Evolutionary conservation across 768 basidiomycete species (phyloP), one percentile per base, ranked within the genome.

Genomic region (Lactifluus hygrophoroides): DNA sequence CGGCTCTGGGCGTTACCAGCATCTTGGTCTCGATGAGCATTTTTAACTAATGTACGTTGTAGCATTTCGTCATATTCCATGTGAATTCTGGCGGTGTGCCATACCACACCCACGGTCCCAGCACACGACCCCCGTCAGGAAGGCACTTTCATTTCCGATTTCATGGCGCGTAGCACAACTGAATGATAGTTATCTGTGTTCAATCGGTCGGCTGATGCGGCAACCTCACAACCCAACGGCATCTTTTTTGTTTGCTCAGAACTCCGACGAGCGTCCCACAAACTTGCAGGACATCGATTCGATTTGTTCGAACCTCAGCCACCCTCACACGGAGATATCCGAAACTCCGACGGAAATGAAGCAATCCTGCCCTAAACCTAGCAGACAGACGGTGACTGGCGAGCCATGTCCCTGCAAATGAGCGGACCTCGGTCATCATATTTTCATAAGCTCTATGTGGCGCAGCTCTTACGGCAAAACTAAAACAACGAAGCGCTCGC

Each of bases 1-100:
- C 67, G 71, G 60, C 69, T 75, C 45, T 63, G 73, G 42, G 69
- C 69, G 10, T 73, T 19, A 10, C 5, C 28, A 30, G 47, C n/a
- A 4, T 30, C 37, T 40, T 16, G 27, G 46, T 30, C 27, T 28
- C 25, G 5, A 48, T 11, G 37, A 72, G 58, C 44, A 70, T 58
- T 60, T 74, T 6, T 66, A 65, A 23, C 42, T 6, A 28, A 32
- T 16, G 38, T 17, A 38, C 27, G 40, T 43, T 46, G 23, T 19
- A 11, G n/a, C 16, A 38, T 38, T 8, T 38, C 17, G 38, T 38
- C 8, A 38, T 6, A 10, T 32, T 7, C 10, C 23, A 13, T 30
- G 21, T 32, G 42, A 28, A 14, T 34, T 25, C 3, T 45, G 23
- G 28, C n/a, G 11, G 28, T 37, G 44, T 38, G 23, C 23, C 17